phyloP scores from a whole-genome alignment of 768 basidiomycete species.

The Boletellus ananiceps region DNA sequence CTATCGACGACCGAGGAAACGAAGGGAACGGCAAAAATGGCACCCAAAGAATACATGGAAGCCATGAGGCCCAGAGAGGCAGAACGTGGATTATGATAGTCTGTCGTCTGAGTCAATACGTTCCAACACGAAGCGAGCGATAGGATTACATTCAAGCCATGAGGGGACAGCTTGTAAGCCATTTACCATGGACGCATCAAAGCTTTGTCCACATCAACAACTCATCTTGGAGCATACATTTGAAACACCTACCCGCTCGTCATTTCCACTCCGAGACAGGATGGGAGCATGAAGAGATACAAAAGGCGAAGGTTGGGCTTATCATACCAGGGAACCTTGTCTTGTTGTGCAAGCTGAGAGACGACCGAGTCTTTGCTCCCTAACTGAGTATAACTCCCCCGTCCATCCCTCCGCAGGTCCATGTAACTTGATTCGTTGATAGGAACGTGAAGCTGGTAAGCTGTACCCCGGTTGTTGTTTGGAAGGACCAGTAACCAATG shows the following conservation, averaged over 20 bases:
- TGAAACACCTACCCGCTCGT: constrained; percentile 3
- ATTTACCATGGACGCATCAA: constrained; percentile 53
- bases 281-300: constrained; percentile 53
- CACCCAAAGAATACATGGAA: neutral
- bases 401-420: too few relatives aligned
- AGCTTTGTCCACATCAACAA: neutral
- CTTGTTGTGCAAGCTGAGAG: constrained; percentile 29
- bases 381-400: neutral
- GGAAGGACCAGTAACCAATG: too few relatives aligned
- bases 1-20: neutral
- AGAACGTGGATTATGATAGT: constrained; percentile 50
- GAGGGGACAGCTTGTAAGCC: constrained; percentile 56
- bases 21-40: neutral
- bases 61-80: constrained; percentile 38
- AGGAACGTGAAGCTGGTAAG: too few relatives aligned
- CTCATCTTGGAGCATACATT: neutral
- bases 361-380: constrained; percentile 8
- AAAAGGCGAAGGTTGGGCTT: constrained; percentile 53
- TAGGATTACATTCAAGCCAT: constrained; percentile 46
- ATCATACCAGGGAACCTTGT: constrained; percentile 54
- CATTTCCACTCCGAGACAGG: constrained; percentile 10
- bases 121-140: neutral
- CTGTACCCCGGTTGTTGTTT: too few relatives aligned
- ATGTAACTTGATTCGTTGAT: too few relatives aligned
- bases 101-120: constrained; percentile 26